These are phyloP conservation scores for Ophiocordyceps robertsii DNA, from an alignment of 2,329 filamentous ascomycete species.

Conservation along the genomic window DNA sequence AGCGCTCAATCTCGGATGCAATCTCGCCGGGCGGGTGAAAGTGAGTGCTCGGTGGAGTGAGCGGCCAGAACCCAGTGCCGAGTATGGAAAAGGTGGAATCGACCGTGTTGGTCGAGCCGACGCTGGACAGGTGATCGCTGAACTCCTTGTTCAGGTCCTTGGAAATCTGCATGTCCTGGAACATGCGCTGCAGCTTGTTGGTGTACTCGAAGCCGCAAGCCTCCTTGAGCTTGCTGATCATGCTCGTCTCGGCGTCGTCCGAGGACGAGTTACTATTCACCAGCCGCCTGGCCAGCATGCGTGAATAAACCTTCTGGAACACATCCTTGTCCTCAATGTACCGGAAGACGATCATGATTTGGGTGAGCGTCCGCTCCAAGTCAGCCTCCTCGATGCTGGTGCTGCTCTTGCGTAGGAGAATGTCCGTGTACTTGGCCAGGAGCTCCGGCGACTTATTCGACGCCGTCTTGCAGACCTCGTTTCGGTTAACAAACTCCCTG, in stretches of 20 bases:
- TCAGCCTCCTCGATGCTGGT: constrained; percentile 91
- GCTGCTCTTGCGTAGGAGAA: constrained; percentile 81
- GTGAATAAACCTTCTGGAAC: constrained; percentile 98
- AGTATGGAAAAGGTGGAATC: constrained; percentile 89
- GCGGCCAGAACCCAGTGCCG: constrained; percentile 94
- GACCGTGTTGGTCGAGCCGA: constrained; percentile 48
- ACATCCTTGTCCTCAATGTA: constrained; percentile 99
- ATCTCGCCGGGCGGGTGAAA: constrained; percentile 83
- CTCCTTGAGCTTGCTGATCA: constrained; percentile 99
- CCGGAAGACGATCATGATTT: constrained; percentile 99
- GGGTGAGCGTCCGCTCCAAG: constrained; percentile 72
- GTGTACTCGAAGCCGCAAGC: constrained; percentile 98
- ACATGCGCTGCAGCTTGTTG: constrained; percentile 99
- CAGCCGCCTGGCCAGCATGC: constrained; percentile 86
- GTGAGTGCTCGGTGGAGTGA: constrained; percentile 72
- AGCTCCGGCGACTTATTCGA: constrained; percentile 92
- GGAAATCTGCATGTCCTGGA: constrained; percentile 98
- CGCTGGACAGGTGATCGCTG: constrained; percentile 54
- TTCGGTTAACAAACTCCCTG: constrained; percentile 94
- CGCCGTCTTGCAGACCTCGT: constrained; percentile 86
- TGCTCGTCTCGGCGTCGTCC: constrained; percentile 94
- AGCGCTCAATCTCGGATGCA: constrained; percentile 75
- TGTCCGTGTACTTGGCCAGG: constrained; percentile 89
- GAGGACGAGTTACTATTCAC: constrained; percentile 93
- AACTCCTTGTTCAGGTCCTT: constrained; percentile 91